Percentiles rank a stretch among this genome's conserved stretches.
These are phyloP conservation scores for Arachnomyces sp. DNA, from an alignment of 2,329 filamentous ascomycete genomes.

Conservation along the genomic window DNA sequence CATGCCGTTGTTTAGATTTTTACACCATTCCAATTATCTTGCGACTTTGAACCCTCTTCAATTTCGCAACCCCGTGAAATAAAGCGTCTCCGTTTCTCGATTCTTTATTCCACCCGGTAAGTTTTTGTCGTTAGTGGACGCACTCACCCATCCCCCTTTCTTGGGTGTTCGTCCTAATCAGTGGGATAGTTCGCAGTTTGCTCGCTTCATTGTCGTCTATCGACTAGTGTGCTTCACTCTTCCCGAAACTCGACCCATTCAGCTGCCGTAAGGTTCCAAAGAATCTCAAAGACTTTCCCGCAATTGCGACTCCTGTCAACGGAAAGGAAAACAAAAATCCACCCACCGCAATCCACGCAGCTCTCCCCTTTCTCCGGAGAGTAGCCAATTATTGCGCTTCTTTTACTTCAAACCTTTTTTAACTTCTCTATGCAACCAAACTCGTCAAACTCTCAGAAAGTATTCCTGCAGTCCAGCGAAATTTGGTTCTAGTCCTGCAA, in stretches of 20 bases:
- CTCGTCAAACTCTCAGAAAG: not conserved
- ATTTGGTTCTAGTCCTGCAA: not conserved
- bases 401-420: not conserved
- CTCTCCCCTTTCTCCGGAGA: not conserved
- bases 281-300: slow-evolving; percentile 16
- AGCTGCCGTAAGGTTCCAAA: slow-evolving; percentile 12
- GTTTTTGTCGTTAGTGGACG: slow-evolving; percentile 6
- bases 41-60: too few species aligned
- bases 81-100: not conserved
- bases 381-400: too few species aligned
- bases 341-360: not conserved
- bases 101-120: slow-evolving; percentile 22
- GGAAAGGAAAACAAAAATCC: slow-evolving; percentile 2
- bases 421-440: not conserved
- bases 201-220: slow-evolving; percentile 24
- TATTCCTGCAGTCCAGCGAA: not conserved
- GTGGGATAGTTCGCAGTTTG: slow-evolving; percentile 29
- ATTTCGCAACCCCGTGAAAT: too few species aligned
- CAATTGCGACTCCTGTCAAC: slow-evolving; percentile 20
- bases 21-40: too few species aligned
- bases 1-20: too few species aligned
- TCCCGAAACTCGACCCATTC: slow-evolving; percentile 19
- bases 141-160: slow-evolving; percentile 2
- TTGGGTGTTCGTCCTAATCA: slow-evolving; percentile 28
- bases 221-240: slow-evolving; percentile 21